Base-by-base conservation (phyloP, 257 asterid species). In the Solanum pennellii region DNA sequence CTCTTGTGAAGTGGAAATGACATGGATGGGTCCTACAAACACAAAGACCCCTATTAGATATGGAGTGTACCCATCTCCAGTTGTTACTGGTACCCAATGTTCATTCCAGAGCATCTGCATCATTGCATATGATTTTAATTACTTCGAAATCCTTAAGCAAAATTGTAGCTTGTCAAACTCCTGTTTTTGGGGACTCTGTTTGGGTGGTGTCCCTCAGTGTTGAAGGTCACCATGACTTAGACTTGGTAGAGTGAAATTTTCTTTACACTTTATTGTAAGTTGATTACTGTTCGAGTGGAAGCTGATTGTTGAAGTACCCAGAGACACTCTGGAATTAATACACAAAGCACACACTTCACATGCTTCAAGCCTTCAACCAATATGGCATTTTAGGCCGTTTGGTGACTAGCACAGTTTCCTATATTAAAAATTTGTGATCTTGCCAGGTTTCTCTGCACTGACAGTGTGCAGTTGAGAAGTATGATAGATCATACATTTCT, bases 401-500 rank as follows among this genome's bases (percentile, higher is more conserved):
- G 89, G 89, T 94, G 93, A 88, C 76, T 85, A 39, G 77, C 87
- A 88, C 94, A 94, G 98, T 98, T 90, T 95, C 98, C 98, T 90
- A 95, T 65, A 95, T 76, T 85, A 25, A 89, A 82, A 74, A 72
- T 74, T 74, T 75, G 87, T 91, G 98, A 91, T 93, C 98, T 96
- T 93, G 91, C 99, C 98, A 97, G 99, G 98, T 96, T 96, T 96
- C 98, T 92, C 97, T 96, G 99, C 98, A 96, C 93, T 97, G 99
- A 94, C 96, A 96, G 99, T 95, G 99, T 95, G 98, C 99, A 97
- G 98, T 80, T 86, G 98, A 97, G 98, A 97, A 97, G 99, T 97
- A 96, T 95, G 96, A 92, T 91, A 95, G 98, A 91, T 96, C 98
- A 68, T 82, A 95, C 95, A 97, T 83, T 86, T 84, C 59, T 68